Evolutionary conservation across 768 basidiomycete species (phyloP), one percentile per base, ranked within the genome.

Genomic region (Lactarius vividus): DNA sequence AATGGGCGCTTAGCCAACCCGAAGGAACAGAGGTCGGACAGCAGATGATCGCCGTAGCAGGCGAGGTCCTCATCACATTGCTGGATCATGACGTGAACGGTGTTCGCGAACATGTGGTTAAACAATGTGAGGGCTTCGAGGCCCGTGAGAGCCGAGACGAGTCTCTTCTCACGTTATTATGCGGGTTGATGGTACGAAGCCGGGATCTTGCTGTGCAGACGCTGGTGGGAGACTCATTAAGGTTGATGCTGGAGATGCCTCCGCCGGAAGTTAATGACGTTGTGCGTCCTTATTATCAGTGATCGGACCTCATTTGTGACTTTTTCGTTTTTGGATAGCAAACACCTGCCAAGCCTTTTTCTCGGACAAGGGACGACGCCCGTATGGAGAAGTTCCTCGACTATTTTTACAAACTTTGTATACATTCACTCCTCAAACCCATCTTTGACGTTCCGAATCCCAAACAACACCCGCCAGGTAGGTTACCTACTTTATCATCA

Each of bases 21-120:
- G 89, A 91, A 73, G 82, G 79, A 58, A 83, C 86, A 40, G 72
- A 72, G 42, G 71, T 76, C 35, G 81, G 82, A 42, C 78, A 77
- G 54, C 74, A 75, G 66, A 87, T 98, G 78, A 85, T 96, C 66
- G 86, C 88, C 66, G 88, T 92, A 18, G 92, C 85, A 0, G 91
- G 94, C 31, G 95, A 96, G 75, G 85, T 98, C 35, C 80, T 98
- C 63, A 83, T 91, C 52, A 83, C 89, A 20, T 78, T 96, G 40
- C 82, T 98, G 57, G 97, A 98, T 74, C 94, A 98, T 73, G 95
- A 97, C 75, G 79, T 94, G 68, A 87, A 86, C 70, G 92, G 92
- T 6, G 93, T 96, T 53, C 83, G 97, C 42, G 82, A 83, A 16
- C 92, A 95, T 77, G 87, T 94, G 29, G 79, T 94, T 71, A 92